A percentile compares a stretch with the other conserved stretches of the same genome.
Conservation (phyloP, 2,329 filamentous ascomycete genomes). For the Coniochaeta pulveracea region DNA sequence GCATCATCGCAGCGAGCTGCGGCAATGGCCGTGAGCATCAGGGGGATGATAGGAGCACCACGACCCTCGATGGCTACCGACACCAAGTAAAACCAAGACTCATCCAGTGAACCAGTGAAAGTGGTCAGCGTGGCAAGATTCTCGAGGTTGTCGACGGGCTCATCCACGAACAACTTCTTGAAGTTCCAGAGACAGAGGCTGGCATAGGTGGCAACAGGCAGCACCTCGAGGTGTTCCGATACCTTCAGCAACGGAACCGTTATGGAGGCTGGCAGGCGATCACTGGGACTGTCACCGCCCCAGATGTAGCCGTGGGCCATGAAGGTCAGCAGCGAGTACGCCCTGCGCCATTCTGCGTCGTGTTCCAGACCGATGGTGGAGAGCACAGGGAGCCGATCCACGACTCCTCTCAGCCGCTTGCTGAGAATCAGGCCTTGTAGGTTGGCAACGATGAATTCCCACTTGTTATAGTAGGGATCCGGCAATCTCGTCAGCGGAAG, state of each 20-base stretch:
- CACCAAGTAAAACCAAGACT: constrained; percentile 97
- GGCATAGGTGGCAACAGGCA: constrained; percentile 88
- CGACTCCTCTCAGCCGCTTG: constrained; percentile 66
- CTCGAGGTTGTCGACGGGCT: constrained; percentile 70
- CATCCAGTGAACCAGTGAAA: constrained; percentile 88
- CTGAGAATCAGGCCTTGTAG: constrained; percentile 80
- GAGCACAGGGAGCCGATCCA: constrained; percentile 73
- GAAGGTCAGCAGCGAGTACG: constrained; percentile 82
- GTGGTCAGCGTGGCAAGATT: constrained; percentile 83
- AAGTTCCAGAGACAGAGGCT: constrained; percentile 94
- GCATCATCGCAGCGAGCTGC: constrained; percentile 64
- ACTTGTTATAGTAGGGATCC: constrained; percentile 87
- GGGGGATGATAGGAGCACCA: constrained; percentile 72
- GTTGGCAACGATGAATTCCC: constrained; percentile 80
- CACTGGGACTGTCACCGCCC: constrained; percentile 75
- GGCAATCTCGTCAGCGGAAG: constrained; percentile 70
- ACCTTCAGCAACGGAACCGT: constrained; percentile 73
- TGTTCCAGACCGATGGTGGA: constrained; percentile 72
- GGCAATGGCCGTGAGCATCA: constrained; percentile 80
- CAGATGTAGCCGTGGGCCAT: constrained; percentile 94
- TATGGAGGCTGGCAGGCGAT: constrained; percentile 68
- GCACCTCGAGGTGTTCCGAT: constrained; percentile 70
- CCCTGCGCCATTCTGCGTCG: constrained; percentile 85
- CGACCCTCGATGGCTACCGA: constrained; percentile 93
- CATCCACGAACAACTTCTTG: constrained; percentile 77